Conservation (phyloP, 768 basidiomycete species). For the Tricholoma bakamatsutake region DNA sequence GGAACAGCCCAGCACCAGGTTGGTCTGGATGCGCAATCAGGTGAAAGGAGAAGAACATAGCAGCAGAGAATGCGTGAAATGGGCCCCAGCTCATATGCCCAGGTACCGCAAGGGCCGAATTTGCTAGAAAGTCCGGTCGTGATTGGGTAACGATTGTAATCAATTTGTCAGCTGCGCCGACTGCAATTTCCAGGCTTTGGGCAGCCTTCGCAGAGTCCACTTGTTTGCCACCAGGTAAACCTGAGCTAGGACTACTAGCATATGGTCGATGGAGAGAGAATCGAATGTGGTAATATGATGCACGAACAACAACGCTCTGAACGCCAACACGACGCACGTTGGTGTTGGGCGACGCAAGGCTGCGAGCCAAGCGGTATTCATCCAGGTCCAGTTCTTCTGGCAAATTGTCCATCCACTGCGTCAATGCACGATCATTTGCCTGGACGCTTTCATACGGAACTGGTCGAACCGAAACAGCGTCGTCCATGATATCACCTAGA, state of each 20-base stretch:
- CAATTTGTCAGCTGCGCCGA: constrained; percentile 70
- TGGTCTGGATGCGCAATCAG: constrained; percentile 77
- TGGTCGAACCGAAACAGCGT: constrained; percentile 74
- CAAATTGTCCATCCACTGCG: constrained; percentile 72
- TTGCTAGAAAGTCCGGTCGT: constrained; percentile 69
- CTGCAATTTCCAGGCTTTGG: constrained; percentile 67
- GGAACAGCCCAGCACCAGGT: constrained; percentile 71
- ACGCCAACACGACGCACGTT: constrained; percentile 65
- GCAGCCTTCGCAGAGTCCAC: constrained; percentile 40
- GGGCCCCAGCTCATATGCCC: constrained; percentile 84
- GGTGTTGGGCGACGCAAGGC: constrained; percentile 57
- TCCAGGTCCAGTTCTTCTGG: constrained; percentile 72
- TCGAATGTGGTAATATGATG: constrained; percentile 75
- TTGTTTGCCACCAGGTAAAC: constrained; percentile 19
- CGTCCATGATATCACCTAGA: constrained; percentile 81
- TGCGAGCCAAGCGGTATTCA: constrained; percentile 68
- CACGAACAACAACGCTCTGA: constrained; percentile 75
- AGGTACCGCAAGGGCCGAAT: constrained; percentile 62
- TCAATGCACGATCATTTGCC: constrained; percentile 65
- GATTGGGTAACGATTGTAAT: constrained; percentile 74
- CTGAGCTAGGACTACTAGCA: constrained; percentile 34
- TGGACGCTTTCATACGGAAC: constrained; percentile 70
- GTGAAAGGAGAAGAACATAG: constrained; percentile 91
- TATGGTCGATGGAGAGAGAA: constrained; percentile 82
- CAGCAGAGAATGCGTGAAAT: constrained; percentile 80